A percentile compares a stretch with the other conserved stretches of the same genome.
These are phyloP conservation scores for Garcia nutans DNA, from an alignment of 345 rosid species.

Conservation along the genomic window DNA sequence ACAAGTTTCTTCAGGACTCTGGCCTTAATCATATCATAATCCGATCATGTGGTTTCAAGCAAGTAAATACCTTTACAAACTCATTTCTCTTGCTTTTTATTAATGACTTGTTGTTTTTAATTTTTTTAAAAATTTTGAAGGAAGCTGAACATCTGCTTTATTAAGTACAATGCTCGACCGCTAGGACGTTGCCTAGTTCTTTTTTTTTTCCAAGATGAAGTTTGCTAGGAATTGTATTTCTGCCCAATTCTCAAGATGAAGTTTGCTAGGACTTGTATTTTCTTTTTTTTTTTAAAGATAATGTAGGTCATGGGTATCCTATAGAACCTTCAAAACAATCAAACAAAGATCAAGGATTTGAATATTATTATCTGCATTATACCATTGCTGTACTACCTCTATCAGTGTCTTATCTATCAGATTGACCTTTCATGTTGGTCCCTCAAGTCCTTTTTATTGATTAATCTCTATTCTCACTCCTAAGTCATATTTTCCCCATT, in stretches of 20 bases:
- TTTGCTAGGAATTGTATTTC: neutral
- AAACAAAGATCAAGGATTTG: neutral
- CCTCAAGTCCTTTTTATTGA: neutral
- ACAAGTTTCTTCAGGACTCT: conserved; percentile 79
- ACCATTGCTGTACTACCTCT: neutral
- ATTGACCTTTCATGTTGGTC: neutral
- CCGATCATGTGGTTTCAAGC: conserved; percentile 94
- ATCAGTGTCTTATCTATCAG: neutral
- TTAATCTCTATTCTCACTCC: neutral
- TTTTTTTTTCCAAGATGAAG: neutral
- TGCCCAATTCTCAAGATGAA: too few species aligned
- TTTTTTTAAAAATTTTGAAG: too few species aligned
- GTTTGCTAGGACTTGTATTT: too few species aligned
- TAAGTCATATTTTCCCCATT: neutral
- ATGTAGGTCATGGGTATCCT: too few species aligned
- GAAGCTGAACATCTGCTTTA: too few species aligned
- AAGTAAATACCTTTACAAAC: conserved; percentile 43
- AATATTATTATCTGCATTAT: too few species aligned
- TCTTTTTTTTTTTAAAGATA: too few species aligned
- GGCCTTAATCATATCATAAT: conserved; percentile 65
- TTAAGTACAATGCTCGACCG: too few species aligned
- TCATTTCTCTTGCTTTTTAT: neutral
- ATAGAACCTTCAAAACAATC: too few species aligned
- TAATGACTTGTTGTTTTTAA: neutral
- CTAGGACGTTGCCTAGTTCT: too few species aligned